These are phyloP conservation scores for Colletotrichum sp. DNA, from an alignment of 2,329 filamentous ascomycete species.

Conservation along the genomic window DNA sequence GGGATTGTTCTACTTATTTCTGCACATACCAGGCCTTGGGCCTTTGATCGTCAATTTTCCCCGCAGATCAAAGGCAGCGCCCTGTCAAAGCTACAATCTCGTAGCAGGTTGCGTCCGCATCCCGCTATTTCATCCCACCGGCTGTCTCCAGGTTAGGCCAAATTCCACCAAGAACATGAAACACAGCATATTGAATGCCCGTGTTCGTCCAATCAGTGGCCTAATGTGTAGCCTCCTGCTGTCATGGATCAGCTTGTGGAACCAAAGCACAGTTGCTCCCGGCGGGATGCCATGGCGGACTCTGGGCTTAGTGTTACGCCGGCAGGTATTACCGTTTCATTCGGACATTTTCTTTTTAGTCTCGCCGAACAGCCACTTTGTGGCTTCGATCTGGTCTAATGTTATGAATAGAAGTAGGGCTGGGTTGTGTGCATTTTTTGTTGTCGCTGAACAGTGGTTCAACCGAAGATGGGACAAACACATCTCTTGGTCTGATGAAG, in stretches of 20 bases:
- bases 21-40: not conserved
- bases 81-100: not conserved
- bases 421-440: not conserved
- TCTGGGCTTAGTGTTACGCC: not conserved
- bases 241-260: not conserved
- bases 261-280: not conserved
- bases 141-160: not conserved
- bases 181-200: not conserved
- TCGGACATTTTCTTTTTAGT: not conserved
- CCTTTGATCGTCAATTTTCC: not conserved
- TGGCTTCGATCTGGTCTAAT: not conserved
- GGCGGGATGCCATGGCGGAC: not conserved
- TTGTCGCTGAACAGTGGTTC: not conserved
- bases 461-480: not conserved
- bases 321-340: not conserved
- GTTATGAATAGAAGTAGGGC: not conserved
- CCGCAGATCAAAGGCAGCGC: not conserved
- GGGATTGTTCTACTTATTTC: not conserved
- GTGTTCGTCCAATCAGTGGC: not conserved
- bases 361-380: not conserved
- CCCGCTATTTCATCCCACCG: not conserved
- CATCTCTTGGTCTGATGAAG: not conserved
- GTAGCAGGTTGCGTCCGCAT: not conserved
- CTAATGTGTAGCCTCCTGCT: not conserved
- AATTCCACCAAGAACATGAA: not conserved